Evolutionary conservation across 1,139 yeast genomes (phyloP).

Genomic region (Candida sp.): DNA sequence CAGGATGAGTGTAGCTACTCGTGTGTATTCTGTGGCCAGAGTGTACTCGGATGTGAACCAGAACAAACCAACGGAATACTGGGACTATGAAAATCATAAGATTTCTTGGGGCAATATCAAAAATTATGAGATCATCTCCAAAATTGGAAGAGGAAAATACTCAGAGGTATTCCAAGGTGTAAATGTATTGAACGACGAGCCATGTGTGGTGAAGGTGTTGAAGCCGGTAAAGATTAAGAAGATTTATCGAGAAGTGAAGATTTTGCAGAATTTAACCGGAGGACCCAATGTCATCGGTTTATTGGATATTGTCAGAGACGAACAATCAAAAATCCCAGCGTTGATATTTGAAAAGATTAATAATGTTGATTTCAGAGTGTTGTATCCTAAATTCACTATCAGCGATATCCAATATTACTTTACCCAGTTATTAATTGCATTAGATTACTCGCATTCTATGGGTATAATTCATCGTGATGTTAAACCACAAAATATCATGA

Average conservation of each 20-base stretch:
- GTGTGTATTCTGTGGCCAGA: constrained; percentile 69
- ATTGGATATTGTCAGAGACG: constrained; percentile 74
- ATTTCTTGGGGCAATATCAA: constrained; percentile 72
- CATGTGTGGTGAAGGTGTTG: constrained; percentile 69
- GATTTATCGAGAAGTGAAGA: constrained; percentile 73
- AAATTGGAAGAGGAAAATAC: constrained; percentile 96
- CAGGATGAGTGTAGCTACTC: constrained; percentile 25
- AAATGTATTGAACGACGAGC: constrained; percentile 43
- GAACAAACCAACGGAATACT: constrained; percentile 76
- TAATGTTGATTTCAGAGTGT: constrained; percentile 67
- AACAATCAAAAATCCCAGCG: constrained; percentile 70
- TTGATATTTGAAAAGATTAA: constrained; percentile 68
- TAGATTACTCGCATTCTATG: constrained; percentile 77
- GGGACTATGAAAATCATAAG: constrained; percentile 84
- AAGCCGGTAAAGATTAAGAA: constrained; percentile 81
- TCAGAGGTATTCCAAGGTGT: constrained; percentile 90
- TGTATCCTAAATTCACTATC: constrained; percentile 64
- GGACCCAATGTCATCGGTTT: constrained; percentile 72
- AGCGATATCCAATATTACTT: constrained; percentile 68
- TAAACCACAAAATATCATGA: constrained; percentile 84
- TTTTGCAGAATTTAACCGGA: constrained; percentile 68
- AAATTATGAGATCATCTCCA: constrained; percentile 85
- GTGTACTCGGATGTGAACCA: constrained; percentile 88
- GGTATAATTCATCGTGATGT: constrained; percentile 85
- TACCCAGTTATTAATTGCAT: constrained; percentile 64